Evolutionary conservation across 1,284 basidiomycete genomes (phyloP).

Genomic region (Veloporphyrellus conicus): DNA sequence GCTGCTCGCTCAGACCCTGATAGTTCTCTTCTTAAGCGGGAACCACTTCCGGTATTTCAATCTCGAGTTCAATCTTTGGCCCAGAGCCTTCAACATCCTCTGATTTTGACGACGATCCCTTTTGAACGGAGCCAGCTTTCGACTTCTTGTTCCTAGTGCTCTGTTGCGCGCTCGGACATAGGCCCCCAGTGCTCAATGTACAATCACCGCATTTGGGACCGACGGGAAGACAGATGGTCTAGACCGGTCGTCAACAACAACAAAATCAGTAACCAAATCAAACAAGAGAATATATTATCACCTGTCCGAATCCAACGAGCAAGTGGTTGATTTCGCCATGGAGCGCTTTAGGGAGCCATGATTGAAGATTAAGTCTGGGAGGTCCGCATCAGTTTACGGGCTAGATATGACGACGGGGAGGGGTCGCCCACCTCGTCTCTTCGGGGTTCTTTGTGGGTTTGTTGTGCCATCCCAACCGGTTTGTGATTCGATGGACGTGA

Average conservation of each 20-base stretch:
- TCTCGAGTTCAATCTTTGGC: conserved; percentile 38
- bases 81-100: conserved; percentile 15
- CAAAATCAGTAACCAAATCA: too few relatives aligned
- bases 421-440: conserved; percentile 63
- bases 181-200: conserved; percentile 47
- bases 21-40: too few relatives aligned
- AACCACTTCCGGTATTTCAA: conserved; percentile 25
- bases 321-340: conserved; percentile 83
- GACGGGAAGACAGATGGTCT: conserved; percentile 80
- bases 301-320: conserved; percentile 92
- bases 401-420: too few relatives aligned
- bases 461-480: conserved; percentile 88
- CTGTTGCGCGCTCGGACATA: conserved; percentile 58
- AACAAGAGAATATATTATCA: too few relatives aligned
- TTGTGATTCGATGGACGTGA: conserved; percentile 93
- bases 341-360: conserved; percentile 81
- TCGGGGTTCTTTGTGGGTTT: conserved; percentile 83
- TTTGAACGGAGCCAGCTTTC: conserved; percentile 24
- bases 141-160: conserved; percentile 28
- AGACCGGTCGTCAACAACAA: conserved; percentile 1
- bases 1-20: too few relatives aligned
- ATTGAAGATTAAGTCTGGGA: conserved; percentile 78
- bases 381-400: neutral
- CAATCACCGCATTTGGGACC: conserved; percentile 83
- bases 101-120: conserved; percentile 1